Conservation (phyloP, 2,329 filamentous ascomycete species). For the Incumbomyces delicatus region DNA sequence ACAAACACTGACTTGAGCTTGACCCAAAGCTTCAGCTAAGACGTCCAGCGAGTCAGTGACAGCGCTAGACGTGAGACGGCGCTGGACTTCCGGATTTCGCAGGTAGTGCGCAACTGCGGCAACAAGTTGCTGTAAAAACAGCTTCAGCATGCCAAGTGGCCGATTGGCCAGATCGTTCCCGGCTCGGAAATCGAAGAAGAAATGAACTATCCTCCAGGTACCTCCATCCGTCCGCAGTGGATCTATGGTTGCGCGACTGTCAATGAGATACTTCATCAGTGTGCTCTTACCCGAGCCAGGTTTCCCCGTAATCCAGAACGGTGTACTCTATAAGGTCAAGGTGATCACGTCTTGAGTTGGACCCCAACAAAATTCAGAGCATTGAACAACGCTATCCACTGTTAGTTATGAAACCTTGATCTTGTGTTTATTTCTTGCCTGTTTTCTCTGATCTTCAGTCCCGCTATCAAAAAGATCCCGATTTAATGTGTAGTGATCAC, state of each 20-base stretch:
- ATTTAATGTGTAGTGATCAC: not conserved
- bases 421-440: no score
- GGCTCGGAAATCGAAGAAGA: slow-evolving; percentile 7
- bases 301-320: slow-evolving; percentile 33
- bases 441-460: not conserved
- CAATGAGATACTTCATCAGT: slow-evolving; percentile 23
- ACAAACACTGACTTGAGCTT: not conserved
- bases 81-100: not conserved
- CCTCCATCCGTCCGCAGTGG: not conserved
- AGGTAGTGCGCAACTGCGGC: not conserved
- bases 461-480: not conserved
- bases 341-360: not conserved
- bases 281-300: slow-evolving; percentile 35
- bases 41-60: not conserved
- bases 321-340: not conserved
- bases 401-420: not conserved
- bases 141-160: not conserved
- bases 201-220: slow-evolving; percentile 1
- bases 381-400: not conserved
- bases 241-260: not conserved
- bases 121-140: not conserved
- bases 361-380: not conserved
- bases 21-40: not conserved
- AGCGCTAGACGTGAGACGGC: not conserved
- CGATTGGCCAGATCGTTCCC: not conserved